Evolutionary conservation across 2,329 filamentous ascomycete genomes (phyloP).

Genomic region (Colletotrichum sp.): DNA sequence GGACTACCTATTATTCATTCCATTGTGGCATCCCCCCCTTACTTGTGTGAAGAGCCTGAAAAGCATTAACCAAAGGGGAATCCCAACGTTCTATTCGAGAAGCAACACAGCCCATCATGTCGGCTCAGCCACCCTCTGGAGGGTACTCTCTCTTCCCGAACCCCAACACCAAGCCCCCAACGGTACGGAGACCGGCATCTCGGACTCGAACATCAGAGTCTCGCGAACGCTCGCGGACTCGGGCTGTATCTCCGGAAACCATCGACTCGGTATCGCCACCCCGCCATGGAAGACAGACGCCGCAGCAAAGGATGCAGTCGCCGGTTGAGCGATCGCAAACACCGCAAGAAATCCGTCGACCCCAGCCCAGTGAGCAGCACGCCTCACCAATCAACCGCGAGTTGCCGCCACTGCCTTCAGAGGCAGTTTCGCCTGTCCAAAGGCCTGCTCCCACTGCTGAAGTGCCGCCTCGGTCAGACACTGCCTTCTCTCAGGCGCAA

Average conservation of each 20-base stretch:
- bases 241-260: constrained; percentile 39
- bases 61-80: background rate
- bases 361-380: constrained; percentile 7
- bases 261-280: constrained; percentile 33
- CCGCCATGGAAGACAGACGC: constrained; percentile 35
- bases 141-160: constrained; percentile 65
- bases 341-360: constrained; percentile 26
- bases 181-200: constrained; percentile 46
- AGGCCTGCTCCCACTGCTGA: constrained; percentile 47
- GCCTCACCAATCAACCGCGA: constrained; percentile 4
- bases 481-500: constrained; percentile 55
- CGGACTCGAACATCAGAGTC: constrained; percentile 42
- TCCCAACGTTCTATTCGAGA: background rate
- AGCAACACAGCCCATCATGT: constrained; percentile 35
- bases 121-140: constrained; percentile 42
- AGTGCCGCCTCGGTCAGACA: constrained; percentile 51
- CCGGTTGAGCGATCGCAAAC: constrained; percentile 38
- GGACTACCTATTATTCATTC: constrained; percentile 9
- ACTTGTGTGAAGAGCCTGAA: constrained; percentile 1
- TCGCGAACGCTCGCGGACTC: constrained; percentile 33
- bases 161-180: constrained; percentile 47
- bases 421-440: constrained; percentile 32
- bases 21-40: background rate
- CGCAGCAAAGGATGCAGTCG: constrained; percentile 35
- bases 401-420: constrained; percentile 12